Conservation (phyloP, 2,329 filamentous ascomycete genomes). For the Sporothrix pallida region DNA sequence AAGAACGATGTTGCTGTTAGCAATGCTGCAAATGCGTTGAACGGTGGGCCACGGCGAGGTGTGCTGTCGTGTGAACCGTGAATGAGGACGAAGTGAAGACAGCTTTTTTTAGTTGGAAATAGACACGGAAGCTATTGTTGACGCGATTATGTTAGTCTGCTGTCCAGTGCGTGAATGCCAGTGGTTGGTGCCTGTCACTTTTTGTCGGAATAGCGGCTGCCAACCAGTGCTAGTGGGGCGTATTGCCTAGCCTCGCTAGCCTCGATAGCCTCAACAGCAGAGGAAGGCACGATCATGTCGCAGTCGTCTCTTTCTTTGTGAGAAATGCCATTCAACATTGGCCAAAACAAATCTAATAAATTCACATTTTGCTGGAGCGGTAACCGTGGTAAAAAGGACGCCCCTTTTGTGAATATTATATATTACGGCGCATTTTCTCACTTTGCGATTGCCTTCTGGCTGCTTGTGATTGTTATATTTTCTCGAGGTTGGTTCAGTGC, state of each 20-base stretch:
- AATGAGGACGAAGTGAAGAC: conserved; percentile 16
- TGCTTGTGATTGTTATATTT: no score
- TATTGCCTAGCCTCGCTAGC: not conserved
- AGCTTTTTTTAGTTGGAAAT: conserved; percentile 3
- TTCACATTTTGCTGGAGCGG: no score
- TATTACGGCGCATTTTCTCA: no score
- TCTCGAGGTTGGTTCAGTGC: not conserved
- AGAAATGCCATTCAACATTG: not conserved
- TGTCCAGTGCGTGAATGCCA: conserved; percentile 3
- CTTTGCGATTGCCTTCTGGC: no score
- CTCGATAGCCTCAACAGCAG: not conserved
- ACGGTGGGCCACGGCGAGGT: not conserved
- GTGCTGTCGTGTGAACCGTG: conserved; percentile 13
- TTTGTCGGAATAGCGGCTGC: not conserved
- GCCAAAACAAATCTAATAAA: no score
- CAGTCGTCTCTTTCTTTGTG: not conserved
- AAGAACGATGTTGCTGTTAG: no score
- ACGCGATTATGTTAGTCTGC: conserved; percentile 27
- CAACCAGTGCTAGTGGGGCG: not conserved
- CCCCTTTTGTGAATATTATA: no score
- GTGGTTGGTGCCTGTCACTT: not conserved
- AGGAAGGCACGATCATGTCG: conserved; percentile 4
- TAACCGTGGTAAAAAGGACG: no score
- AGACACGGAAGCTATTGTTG: not conserved
- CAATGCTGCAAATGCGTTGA: not conserved